These are phyloP conservation scores for Blastomyces percursus DNA, from an alignment of 2,329 filamentous ascomycete species.

Conservation along the genomic window DNA sequence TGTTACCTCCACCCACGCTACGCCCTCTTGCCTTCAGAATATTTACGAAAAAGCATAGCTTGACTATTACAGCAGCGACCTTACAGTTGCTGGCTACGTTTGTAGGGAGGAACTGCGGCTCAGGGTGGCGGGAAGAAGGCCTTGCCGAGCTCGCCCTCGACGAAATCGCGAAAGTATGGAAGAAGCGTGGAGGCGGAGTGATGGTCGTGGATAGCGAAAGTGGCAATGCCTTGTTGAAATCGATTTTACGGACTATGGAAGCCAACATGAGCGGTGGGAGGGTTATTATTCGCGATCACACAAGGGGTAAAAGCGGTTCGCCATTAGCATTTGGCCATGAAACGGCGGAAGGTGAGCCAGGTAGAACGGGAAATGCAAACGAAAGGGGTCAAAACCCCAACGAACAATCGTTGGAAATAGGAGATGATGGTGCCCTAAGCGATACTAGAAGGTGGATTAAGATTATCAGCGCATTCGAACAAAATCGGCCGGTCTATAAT, in stretches of 20 bases:
- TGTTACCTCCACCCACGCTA: slow-evolving; percentile 75
- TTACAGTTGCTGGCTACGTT: slow-evolving; percentile 77
- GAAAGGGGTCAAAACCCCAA: slow-evolving; percentile 37
- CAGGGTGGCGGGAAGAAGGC: slow-evolving; percentile 92
- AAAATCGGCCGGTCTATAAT: slow-evolving; percentile 50
- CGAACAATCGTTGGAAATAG: slow-evolving; percentile 14
- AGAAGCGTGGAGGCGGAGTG: slow-evolving; percentile 73
- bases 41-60: slow-evolving; percentile 93
- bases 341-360: slow-evolving; percentile 41
- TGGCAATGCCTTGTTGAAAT: slow-evolving; percentile 56
- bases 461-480: slow-evolving; percentile 71
- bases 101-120: slow-evolving; percentile 85
- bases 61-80: slow-evolving; percentile 81
- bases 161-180: slow-evolving; percentile 85
- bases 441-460: slow-evolving; percentile 73
- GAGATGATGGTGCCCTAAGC: background rate
- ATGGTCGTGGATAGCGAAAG: slow-evolving; percentile 74
- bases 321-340: slow-evolving; percentile 50
- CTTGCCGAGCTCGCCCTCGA: slow-evolving; percentile 86
- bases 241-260: slow-evolving; percentile 74
- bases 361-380: slow-evolving; percentile 21
- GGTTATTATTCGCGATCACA: slow-evolving; percentile 17
- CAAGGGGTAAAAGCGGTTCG: slow-evolving; percentile 35
- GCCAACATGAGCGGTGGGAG: slow-evolving; percentile 80
- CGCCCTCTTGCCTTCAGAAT: slow-evolving; percentile 87